Base-by-base conservation (phyloP, 352 stramenopile species). In the Lagenidium giganteum region DNA sequence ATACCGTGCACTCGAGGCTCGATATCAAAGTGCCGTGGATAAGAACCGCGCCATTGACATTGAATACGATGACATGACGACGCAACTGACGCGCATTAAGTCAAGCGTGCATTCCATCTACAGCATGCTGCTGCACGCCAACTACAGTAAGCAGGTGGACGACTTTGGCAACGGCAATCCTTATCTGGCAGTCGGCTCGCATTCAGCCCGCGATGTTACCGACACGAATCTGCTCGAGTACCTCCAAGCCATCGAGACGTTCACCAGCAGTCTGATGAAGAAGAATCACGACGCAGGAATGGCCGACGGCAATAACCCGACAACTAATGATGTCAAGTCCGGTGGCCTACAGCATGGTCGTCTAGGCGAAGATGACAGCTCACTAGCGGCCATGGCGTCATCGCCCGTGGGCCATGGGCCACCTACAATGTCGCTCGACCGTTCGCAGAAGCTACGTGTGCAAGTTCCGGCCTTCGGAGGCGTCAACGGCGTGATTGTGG, bases 181-280 rank as follows among this genome's bases (percentile, higher is more conserved):
- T 3, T 43, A 54, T 13, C n/a, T 51, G 39, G 32, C 39, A 12
- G 32, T 53, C n/a, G 44, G 30, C 6, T 35, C 41, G 36, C 46
- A 51, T 21, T 57, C 57, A 13, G 55, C 51, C n/a, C 41, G 55
- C 3, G 64, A 71, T 31, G 54, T 75, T 18, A 75, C 64, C 0
- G 67, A 82, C 26, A 32, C 60, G 24, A 86, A 81, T 27, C 59
- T 82, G 23, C 59, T 86, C 37, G 72, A 82, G 42, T 83, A 74
- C 25, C 58, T 83, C 17, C 64, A 82, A 38, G 70, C 64, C 14
- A 74, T 86, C 26, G 70, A 86, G 53, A 78, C 57, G 48, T 82
- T 75, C 34, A 52, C 67, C 16, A 82, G 67, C 14, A 54, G 66
- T 3, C 40, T 83, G 22, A 53, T 69, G 13, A 33, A 72, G 24